These are phyloP conservation scores for Pseudomonodictys pantanalensis DNA, from an alignment of 495 filamentous ascomycete species.

Conservation along the genomic window DNA sequence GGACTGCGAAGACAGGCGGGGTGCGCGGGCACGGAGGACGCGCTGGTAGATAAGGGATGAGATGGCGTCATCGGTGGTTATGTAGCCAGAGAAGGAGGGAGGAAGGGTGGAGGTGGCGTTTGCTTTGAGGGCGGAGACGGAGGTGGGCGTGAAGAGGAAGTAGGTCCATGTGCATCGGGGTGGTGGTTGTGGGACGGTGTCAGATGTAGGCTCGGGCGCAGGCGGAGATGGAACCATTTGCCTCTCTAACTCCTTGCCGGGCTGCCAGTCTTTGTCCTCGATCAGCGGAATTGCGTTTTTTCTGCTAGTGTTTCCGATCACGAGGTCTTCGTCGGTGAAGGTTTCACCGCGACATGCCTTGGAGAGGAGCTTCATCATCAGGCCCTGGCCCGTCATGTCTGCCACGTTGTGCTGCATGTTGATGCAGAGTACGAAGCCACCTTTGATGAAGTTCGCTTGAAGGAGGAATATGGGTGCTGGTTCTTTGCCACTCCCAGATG, in stretches of 20 bases:
- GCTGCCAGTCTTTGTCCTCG: constrained; percentile 8
- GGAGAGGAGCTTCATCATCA: constrained; percentile 51
- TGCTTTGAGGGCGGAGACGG: constrained; percentile 46
- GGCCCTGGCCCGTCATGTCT: constrained; percentile 54
- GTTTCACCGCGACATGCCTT: constrained; percentile 50
- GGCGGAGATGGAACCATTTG: constrained; percentile 22
- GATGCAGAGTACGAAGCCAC: constrained; percentile 51
- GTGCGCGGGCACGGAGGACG: constrained; percentile 46
- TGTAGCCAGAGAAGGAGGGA: constrained; percentile 16
- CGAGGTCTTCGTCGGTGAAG: constrained; percentile 49
- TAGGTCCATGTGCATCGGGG: constrained; percentile 46
- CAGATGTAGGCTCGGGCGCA: constrained; percentile 5
- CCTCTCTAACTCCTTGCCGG: constrained; percentile 18
- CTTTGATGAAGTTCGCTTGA: constrained; percentile 53
- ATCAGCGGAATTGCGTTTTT: constrained; percentile 45
- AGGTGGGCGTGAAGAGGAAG: constrained; percentile 41
- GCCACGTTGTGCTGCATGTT: constrained; percentile 50
- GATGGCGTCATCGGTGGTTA: constrained; percentile 54
- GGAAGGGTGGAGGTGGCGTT: constrained; percentile 17
- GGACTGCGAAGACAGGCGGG: too few relatives aligned
- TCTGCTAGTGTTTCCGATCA: constrained; percentile 47
- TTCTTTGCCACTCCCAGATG: too few relatives aligned
- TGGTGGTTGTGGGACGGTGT: too few relatives aligned
- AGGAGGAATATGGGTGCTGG: constrained; percentile 48
- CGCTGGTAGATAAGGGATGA: constrained; percentile 54